These are phyloP conservation scores for Penicillium lividum DNA, from an alignment of 495 filamentous ascomycete genomes.

Conservation along the genomic window DNA sequence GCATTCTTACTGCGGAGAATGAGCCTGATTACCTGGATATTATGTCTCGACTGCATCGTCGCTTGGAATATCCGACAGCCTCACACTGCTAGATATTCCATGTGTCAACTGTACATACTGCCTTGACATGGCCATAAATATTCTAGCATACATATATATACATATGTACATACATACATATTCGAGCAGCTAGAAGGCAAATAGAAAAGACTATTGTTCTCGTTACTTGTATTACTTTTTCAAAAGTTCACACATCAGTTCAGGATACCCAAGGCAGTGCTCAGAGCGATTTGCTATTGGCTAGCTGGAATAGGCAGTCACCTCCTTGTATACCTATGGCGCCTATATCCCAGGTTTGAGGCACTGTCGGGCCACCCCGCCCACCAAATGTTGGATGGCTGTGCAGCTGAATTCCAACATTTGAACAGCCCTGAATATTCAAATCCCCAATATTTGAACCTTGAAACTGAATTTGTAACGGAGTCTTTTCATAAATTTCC, in stretches of 20 bases:
- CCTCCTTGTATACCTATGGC: neutral
- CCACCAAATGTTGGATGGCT: neutral
- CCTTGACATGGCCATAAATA: neutral
- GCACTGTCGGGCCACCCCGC: neutral
- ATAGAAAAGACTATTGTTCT: neutral
- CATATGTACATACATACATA: too few relatives aligned
- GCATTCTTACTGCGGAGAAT: conserved; percentile 77
- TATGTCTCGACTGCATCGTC: conserved; percentile 70
- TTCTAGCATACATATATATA: neutral
- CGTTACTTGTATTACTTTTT: neutral
- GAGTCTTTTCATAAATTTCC: too few relatives aligned
- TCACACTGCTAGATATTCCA: conserved; percentile 28
- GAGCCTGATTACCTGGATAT: conserved; percentile 83
- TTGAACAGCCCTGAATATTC: neutral
- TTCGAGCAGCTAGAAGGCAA: neutral
- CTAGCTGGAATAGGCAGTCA: neutral
- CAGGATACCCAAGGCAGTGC: neutral
- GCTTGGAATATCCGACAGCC: conserved; percentile 74
- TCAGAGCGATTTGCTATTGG: neutral
- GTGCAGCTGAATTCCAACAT: too few relatives aligned
- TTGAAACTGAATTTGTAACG: neutral
- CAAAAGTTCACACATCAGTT: neutral
- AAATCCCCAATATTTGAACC: neutral
- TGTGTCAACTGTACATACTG: neutral
- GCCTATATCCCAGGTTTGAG: neutral